Evolutionary conservation across 2,329 filamentous ascomycete species (phyloP), one percentile per base, ranked within the genome.

Genomic region (Pseudogymnoascus sp.): DNA sequence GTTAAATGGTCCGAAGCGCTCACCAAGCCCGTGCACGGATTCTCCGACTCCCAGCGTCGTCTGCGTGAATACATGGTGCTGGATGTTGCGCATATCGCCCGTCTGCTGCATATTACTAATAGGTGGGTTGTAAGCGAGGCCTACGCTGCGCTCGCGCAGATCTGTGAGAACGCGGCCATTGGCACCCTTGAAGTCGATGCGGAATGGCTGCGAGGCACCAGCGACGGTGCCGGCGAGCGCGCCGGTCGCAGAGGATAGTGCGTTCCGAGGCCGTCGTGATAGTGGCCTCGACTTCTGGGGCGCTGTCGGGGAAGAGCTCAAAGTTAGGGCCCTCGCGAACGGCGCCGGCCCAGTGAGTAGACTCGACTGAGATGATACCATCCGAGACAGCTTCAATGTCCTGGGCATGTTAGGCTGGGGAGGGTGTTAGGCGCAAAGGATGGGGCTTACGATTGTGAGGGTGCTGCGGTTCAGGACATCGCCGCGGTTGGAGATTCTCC

Each of bases 1-100:
- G 72, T 89, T 88, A 74, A 89, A 89, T 5, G 87, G 83, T 0
- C 89, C 89, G 70, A 92, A 93, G 12, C 89, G 80, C 75, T 92
- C 89, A 1, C 89, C 89, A 3, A 92, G 80, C 0, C 89, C 89
- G 72, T 90, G 88, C 12, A 92, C 81, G 0, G 85, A 84, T 73
- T 92, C 89, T 28, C 82, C 82, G 0, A 84, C 81, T 2, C 76
- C 75, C 1, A 85, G 75, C 4, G 77, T 79, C 1, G 81, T 83
- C 71, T 84, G 81, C 31, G 81, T 80, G 69, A 84, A 83, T 67
- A 84, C 79, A 71, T 83, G 82, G 70, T 84, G 82, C 62, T 79
- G 75, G 66, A 82, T 77, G 67, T 80, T 73, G 25, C 75, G 71
- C 75, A 85, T 79, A 63, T 85, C 82, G 21, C 76, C 80, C 0